Base-by-base conservation (phyloP, 164 flowering plant species). In the Aristolochia californica region DNA sequence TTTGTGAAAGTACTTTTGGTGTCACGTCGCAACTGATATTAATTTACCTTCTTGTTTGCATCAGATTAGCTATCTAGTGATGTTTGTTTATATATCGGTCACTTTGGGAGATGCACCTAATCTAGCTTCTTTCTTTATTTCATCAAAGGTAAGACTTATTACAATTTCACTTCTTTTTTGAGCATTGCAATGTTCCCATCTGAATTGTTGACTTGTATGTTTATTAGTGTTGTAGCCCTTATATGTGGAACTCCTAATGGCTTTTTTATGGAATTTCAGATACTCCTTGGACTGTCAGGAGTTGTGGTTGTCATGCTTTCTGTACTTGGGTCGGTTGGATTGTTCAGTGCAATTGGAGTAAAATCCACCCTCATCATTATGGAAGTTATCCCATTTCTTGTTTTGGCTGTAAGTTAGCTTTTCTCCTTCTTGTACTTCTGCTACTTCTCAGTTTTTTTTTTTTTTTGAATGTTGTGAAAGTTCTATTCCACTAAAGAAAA, bases 301-400 rank as follows among this genome's bases (percentile, higher is more conserved):
- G 96, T 94, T 62, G 13, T 84, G 59, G 85, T 94, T 66, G 99
- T 94, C 54, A 74, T 90, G 93, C 84, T 94, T 22, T 85, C 96
- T 52, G 90, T 88, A 64, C 82, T 88, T 60, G 96, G 90, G 52
- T 83, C 96, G 55, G 83, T 90, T 43, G 99, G 99, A 45, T 80
- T 90, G 68, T 94, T 90, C 78, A 94, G 99, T 82, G 90, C 85
- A 16, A 68, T 94, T 62, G 99, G 99, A 43, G 91, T 94, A 47
- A 87, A 94, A 73, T 94, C 99, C 53, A 94, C 99, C 18, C 79
- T 94, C 11, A 94, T 94, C 70, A 94, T 94, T 45, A 84, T 90
- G 85, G 99, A 94, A 86, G 99, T 94, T 73, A 94, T 94, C 60
- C 99, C 99, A 34, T 94, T 90, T 64, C 93, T 94, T 66, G 99